Base-by-base conservation (phyloP, 2,329 filamentous ascomycete species). In the Trichoderma sp. region DNA sequence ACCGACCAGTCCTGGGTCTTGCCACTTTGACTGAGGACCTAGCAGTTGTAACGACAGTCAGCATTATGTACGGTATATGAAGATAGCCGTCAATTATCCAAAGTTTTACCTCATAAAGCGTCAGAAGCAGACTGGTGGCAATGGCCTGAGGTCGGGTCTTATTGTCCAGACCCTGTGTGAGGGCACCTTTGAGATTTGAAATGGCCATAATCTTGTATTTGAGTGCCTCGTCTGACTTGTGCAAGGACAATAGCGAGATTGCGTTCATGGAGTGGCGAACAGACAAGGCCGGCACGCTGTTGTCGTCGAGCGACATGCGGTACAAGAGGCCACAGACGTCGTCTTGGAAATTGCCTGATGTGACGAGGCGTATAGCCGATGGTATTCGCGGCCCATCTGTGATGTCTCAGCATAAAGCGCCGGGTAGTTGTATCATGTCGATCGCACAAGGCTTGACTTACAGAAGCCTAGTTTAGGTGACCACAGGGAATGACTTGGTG, bases 181-280 rank as follows among this genome's bases (percentile, higher is more conserved):
- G 46, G 46, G 51, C 59, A 14, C 64, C 21, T 43, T 69, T 49
- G 18, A 69, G 51, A 28, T 66, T 39, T 14, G 64, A 68, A 26
- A 68, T 66, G 1, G 68, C 68, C 1, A 56, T 5, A 26, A 67
- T 69, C 18, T 69, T 67, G 51, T 69, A 59, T 30, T 21, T 68
- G 6, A 68, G 46, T 1, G 68, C 68, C n/a, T 68, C 68, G 3
- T 68, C 54, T 2, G 55, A 43, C 16, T 59, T 68, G n/a, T 68
- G 64, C 14, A 69, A 11, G 2, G 58, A 61, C 16, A 68, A 26
- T 21, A 68, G n/a, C 3, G 68, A 69, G 18, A 69, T 67, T 1
- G 68, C 68, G 18, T 61, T 68, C 64, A 69, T 67, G 18, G 68
- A 67, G 21, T 69, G 56, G 14, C 68, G 68, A n/a, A 68, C 64